These are phyloP conservation scores for Ustilago xerochloae DNA, from an alignment of 1,284 basidiomycete species.

Conservation along the genomic window DNA sequence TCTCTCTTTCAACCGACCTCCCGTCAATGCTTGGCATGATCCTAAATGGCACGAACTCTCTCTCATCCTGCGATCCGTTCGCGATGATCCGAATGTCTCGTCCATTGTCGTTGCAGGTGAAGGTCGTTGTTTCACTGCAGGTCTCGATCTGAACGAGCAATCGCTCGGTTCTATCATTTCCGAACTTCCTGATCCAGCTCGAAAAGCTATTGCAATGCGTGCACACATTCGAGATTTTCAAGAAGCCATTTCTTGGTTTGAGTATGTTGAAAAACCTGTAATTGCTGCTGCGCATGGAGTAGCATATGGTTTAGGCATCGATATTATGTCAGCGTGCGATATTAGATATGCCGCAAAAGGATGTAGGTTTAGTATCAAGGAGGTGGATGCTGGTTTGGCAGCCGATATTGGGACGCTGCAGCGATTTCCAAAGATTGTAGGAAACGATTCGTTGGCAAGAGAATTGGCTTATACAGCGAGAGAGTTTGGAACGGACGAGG, in stretches of 20 bases:
- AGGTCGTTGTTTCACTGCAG: constrained; percentile 66
- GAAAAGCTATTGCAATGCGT: constrained; percentile 57
- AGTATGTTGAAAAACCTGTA: constrained; percentile 82
- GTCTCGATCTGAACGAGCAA: constrained; percentile 59
- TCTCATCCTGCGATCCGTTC: constrained; percentile 53
- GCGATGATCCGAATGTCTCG: constrained; percentile 58
- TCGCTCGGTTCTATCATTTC: constrained; percentile 25
- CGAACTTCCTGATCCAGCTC: constrained; percentile 55
- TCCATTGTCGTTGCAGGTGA: constrained; percentile 64
- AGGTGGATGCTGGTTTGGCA: constrained; percentile 87
- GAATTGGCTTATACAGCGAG: constrained; percentile 85
- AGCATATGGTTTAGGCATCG: constrained; percentile 78
- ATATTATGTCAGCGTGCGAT: constrained; percentile 84
- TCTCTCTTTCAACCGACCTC: constrained; percentile 59
- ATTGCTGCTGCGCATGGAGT: constrained; percentile 84
- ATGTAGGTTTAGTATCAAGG: constrained; percentile 88
- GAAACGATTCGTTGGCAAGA: constrained; percentile 80
- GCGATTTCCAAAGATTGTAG: constrained; percentile 82
- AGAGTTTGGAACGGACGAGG: constrained; percentile 78
- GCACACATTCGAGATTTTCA: constrained; percentile 65
- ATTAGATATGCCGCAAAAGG: constrained; percentile 80
- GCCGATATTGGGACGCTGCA: constrained; percentile 91
- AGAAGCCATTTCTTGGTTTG: constrained; percentile 67
- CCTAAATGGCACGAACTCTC: constrained; percentile 63
- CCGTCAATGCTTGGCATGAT: constrained; percentile 64